Evolutionary conservation across 257 asterid genomes (phyloP), one percentile per base, ranked within the genome.

Genomic region (Solanum habrochaites): DNA sequence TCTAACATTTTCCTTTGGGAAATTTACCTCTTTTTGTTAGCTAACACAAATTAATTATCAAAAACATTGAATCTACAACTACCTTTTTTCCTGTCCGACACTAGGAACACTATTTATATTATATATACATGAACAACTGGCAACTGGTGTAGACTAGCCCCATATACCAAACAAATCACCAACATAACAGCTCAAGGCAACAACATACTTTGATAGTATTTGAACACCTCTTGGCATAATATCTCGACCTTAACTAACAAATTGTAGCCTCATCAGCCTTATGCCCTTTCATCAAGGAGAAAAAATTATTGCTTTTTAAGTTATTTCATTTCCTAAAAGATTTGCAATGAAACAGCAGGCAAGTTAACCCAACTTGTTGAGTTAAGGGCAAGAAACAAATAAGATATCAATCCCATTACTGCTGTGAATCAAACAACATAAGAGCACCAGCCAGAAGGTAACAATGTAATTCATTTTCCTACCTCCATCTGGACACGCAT

Each of bases 401-500:
- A 8, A 71, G 78, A 71, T 71, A 32, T 32, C 42, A 32, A 32
- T 32, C 8, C 78, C 43, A 8, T 39, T 71, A 71, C 78, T 32
- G 78, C 45, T 71, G 78, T 18, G n/a, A 71, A 71, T 32, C 43
- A 71, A 71, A 32, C 43, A 71, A 32, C 45, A 32, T 45, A 71
- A 71, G 43, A 31, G 43, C 42, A 70, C 37, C 25, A 70, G n/a
- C 18, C 14, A 70, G 43, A 31, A 20, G 60, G 45, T 18, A 49
- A 80, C 7, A 80, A 29, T 64, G 12, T 49, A 69, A 29, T 16
- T 21, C 25, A 49, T 29, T 21, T 35, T 37, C 39, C 64, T 92
- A 97, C 99, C 99, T 97, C 99, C 99, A 97, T 97, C 90, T 97
- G 99, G 83, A 95, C 97, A 62, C 99, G 99, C 99, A 97, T 93